Percentiles rank a stretch among this genome's conserved stretches.
Conservation (phyloP, 2,329 filamentous ascomycete species). For the Myriosclerotinia scirpicola region DNA sequence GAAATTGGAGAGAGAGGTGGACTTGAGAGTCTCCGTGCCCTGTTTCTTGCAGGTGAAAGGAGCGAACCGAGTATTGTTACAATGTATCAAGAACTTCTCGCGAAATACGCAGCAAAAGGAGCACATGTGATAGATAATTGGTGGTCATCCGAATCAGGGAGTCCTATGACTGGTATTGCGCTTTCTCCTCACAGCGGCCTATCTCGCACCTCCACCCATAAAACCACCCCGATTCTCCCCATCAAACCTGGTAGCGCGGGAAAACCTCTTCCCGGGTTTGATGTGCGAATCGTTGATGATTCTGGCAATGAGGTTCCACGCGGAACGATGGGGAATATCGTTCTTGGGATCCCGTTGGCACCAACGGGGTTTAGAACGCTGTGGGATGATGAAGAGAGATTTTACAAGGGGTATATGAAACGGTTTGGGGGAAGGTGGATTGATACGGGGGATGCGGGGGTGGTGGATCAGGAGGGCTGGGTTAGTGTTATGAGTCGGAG, state of each 20-base stretch:
- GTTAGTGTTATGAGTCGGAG: slow-evolving; percentile 62
- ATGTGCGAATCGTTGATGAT: slow-evolving; percentile 82
- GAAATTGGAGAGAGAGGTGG: slow-evolving; percentile 66
- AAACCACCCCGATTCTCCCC: slow-evolving; percentile 49
- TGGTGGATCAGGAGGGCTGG: slow-evolving; percentile 74
- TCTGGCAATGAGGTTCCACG: slow-evolving; percentile 67
- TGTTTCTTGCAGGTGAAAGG: slow-evolving; percentile 87
- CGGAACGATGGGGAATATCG: slow-evolving; percentile 87
- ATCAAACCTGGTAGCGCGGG: slow-evolving; percentile 86
- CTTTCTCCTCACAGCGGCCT: slow-evolving; percentile 62
- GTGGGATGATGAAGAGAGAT: slow-evolving; percentile 82
- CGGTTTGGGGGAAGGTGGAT: slow-evolving; percentile 81
- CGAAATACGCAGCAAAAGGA: slow-evolving; percentile 61
- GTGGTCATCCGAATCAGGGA: slow-evolving; percentile 72
- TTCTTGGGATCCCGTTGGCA: slow-evolving; percentile 76
- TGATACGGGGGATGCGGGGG: slow-evolving; percentile 87
- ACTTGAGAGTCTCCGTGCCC: slow-evolving; percentile 66
- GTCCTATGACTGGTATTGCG: slow-evolving; percentile 65
- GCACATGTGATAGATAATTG: slow-evolving; percentile 69
- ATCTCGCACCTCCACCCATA: slow-evolving; percentile 45
- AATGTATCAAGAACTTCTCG: slow-evolving; percentile 74
- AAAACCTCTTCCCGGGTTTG: slow-evolving; percentile 88
- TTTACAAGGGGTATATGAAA: slow-evolving; percentile 81
- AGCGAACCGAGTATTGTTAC: slow-evolving; percentile 84
- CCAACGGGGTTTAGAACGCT: slow-evolving; percentile 84